Evolutionary conservation across 495 filamentous ascomycete genomes (phyloP).

Genomic region (Geopyxis carbonaria): DNA sequence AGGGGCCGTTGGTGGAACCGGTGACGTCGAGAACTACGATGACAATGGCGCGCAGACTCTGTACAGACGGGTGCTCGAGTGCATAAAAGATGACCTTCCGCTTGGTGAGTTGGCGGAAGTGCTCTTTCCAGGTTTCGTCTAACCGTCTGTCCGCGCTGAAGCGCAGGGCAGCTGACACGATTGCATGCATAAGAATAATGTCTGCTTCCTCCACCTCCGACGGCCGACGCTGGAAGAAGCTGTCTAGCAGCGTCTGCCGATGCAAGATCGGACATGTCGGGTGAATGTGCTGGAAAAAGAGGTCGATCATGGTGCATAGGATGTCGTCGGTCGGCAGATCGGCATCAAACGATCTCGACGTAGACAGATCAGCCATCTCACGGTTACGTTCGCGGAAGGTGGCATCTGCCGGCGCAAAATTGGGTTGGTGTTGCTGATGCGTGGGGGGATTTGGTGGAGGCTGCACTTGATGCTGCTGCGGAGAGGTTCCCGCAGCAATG

Average conservation of each 20-base stretch:
- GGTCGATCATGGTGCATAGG: constrained; percentile 59
- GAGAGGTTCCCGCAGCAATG: no score
- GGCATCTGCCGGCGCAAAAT: constrained; percentile 16
- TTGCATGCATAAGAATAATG: constrained; percentile 66
- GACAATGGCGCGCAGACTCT: constrained; percentile 66
- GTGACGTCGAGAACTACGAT: constrained; percentile 66
- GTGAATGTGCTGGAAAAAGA: constrained; percentile 84
- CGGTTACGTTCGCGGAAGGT: constrained; percentile 18
- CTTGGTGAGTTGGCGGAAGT: constrained; percentile 65
- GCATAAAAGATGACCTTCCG: constrained; percentile 71
- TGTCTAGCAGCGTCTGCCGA: constrained; percentile 57
- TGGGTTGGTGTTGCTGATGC: no score
- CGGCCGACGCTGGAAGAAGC: constrained; percentile 50
- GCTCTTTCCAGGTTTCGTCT: constrained; percentile 48
- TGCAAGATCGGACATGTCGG: constrained; percentile 84
- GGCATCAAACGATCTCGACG: constrained; percentile 40
- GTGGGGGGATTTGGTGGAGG: constrained; percentile 24
- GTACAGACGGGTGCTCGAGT: constrained; percentile 73
- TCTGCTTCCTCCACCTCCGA: constrained; percentile 62
- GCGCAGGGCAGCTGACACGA: constrained; percentile 69
- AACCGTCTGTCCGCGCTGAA: constrained; percentile 59
- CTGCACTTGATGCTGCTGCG: not conserved
- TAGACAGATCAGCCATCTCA: constrained; percentile 20
- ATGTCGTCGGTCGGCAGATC: constrained; percentile 76
- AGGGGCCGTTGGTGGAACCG: constrained; percentile 65